Base-by-base conservation (phyloP, 2,329 filamentous ascomycete species). In the Clonostachys byssicola region DNA sequence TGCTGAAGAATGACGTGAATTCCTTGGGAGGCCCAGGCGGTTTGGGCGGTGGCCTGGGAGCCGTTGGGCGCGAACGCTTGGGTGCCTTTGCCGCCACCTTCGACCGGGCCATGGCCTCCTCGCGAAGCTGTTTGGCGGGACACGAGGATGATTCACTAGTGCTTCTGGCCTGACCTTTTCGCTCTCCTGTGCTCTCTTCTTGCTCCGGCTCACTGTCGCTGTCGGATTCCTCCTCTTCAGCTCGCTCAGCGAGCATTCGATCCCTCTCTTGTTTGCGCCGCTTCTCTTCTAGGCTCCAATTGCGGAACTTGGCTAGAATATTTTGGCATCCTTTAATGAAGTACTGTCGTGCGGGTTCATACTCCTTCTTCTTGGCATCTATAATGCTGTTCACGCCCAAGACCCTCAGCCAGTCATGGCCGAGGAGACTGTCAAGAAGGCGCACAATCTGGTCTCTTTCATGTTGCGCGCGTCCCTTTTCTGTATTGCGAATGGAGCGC, bases 211-310 rank as follows among this genome's bases (percentile, higher is more conserved):
- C 71, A 33, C 52, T 51, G n/a, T 52, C 49, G 8, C 54, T 54
- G 34, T 56, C 56, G 8, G 54, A 54, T 36, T 52, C 56, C 14
- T 43, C 57, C 14, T 61, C 63, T 13, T 62, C 62, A 12, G 56
- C 57, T 33, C 62, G 58, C 43, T 65, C 60, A 9, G 62, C 66
- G 5, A 65, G 49, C 10, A 52, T 59, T 46, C 83, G 84, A 50
- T 92, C 89, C 58, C 85, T 89, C 58, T 90, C 86, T 4, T 82
- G 69, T 65, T 90, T 90, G 50, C 89, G 75, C 40, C 86, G 81
- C 71, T 92, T 95, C 65, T 99, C 94, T 62, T 95, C 89, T 51
- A 92, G 80, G 52, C 85, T 91, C 92, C 92, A 97, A 47, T 81
- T 74, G 44, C 84, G 81, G 62, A 96, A 97, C 62, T 96, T 97